Evolutionary conservation across 2,329 filamentous ascomycete species (phyloP), one percentile per base, ranked within the genome.

Genomic region (Mollisia scopiformis): DNA sequence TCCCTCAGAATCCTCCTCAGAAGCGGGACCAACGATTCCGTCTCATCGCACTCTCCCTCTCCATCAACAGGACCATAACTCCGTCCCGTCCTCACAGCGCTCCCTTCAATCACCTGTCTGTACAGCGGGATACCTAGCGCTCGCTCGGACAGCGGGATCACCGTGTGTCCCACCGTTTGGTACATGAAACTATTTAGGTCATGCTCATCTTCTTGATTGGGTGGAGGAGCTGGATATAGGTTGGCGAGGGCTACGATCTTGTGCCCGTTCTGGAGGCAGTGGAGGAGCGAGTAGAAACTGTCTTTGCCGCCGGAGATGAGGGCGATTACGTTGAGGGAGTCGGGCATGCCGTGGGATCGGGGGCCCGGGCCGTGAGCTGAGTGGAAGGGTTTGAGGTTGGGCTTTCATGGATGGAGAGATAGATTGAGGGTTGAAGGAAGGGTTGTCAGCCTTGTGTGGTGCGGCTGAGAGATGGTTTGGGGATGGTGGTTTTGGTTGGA

Each of bases 171-270:
- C 62, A 97, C 91, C 2, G 95, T 99, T 80, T 99, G 95, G 80
- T 98, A 99, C 95, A 99, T 99, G 87, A 95, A 98, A 79, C 93
- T 97, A 76, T 99, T 92, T 69, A 96, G 83, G 75, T 98, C 91
- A 58, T 83, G 78, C 64, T 81, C 79, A 35, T 83, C 79, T 5
- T 75, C 43, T 13, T 56, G 52, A 47, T 57, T 58, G 57, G 55
- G 37, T 21, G 21, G 50, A 8, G 67, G 50, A 64, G 78, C 54
- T 16, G 92, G 94, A 73, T 93, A 84, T 58, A 99, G 81, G 76
- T 99, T 99, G 53, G 92, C 95, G 51, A 99, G 80, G 7, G 95
- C 95, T 54, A 97, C 85, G 50, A 99, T 81, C 64, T 84, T 84
- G 76, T 98, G 94, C 25, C 92, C 93, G 74, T 97, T 91, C 61